These are phyloP conservation scores for Globisporangium irregulare DNA, from an alignment of 352 stramenopile genomes.

Conservation along the genomic window DNA sequence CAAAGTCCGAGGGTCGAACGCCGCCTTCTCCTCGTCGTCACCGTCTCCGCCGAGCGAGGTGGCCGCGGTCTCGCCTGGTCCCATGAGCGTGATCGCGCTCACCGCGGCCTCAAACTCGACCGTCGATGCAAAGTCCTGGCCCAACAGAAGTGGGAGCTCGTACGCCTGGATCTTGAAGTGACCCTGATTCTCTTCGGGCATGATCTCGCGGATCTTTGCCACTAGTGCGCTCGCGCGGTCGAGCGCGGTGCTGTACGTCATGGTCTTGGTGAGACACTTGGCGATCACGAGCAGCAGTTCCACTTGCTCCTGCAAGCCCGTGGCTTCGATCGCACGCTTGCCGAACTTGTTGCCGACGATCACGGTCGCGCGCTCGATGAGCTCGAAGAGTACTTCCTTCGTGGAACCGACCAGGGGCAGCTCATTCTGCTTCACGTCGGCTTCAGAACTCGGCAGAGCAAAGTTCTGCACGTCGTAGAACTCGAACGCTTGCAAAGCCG, in stretches of 20 bases:
- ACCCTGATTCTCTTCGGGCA: slow-evolving; percentile 46
- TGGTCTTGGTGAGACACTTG: slow-evolving; percentile 43
- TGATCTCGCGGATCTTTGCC: slow-evolving; percentile 34
- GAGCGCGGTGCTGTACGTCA: slow-evolving; percentile 47
- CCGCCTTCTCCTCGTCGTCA: slow-evolving; percentile 28
- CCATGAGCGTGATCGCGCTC: slow-evolving; percentile 66
- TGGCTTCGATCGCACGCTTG: slow-evolving; percentile 58
- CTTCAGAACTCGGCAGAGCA: slow-evolving; percentile 28
- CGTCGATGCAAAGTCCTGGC: slow-evolving; percentile 23
- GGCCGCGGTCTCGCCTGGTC: slow-evolving; percentile 45
- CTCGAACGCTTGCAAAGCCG: slow-evolving; percentile 38
- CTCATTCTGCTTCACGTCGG: slow-evolving; percentile 27
- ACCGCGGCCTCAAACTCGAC: slow-evolving; percentile 29
- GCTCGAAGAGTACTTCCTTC: slow-evolving; percentile 48
- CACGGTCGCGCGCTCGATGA: slow-evolving; percentile 56
- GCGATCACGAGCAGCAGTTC: slow-evolving; percentile 58
- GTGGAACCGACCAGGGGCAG: slow-evolving; percentile 37
- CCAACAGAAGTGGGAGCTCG: slow-evolving; percentile 30
- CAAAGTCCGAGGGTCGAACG: slow-evolving; percentile 33
- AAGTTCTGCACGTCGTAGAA: slow-evolving; percentile 52
- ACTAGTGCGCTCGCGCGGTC: slow-evolving; percentile 34
- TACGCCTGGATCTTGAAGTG: slow-evolving; percentile 51
- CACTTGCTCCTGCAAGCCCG: slow-evolving; percentile 46
- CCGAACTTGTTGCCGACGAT: slow-evolving; percentile 51
- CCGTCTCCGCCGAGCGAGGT: slow-evolving; percentile 26